A percentile compares a stretch with the other conserved stretches of the same genome.
Evolutionary conservation across 2,329 filamentous ascomycete genomes (phyloP).

Genomic region (Aspergillus ustus): DNA sequence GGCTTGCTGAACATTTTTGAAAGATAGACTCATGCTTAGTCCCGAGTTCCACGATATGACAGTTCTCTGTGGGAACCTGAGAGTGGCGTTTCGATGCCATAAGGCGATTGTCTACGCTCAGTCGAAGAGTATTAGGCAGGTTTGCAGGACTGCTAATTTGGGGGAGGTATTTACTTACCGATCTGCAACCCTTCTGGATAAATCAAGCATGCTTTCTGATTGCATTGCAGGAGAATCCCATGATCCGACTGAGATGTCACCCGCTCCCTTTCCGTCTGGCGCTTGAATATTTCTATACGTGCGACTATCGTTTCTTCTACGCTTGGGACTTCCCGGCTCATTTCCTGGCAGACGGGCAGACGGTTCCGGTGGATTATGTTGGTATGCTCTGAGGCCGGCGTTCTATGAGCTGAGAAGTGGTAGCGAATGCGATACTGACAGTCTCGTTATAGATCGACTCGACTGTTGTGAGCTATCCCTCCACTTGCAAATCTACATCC

Average conservation of each 20-base stretch:
- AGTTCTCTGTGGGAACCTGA: background rate
- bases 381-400: background rate
- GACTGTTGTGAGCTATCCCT: conserved; percentile 11
- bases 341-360: conserved; percentile 4
- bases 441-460: background rate
- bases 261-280: conserved; percentile 12
- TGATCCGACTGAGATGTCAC: background rate
- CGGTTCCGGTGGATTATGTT: conserved; percentile 1
- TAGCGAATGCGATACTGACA: background rate
- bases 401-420: background rate
- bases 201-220: background rate
- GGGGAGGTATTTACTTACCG: background rate
- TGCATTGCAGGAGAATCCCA: background rate
- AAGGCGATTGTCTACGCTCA: conserved; percentile 13
- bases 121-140: background rate
- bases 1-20: background rate
- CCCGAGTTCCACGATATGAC: conserved; percentile 1
- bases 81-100: conserved; percentile 4
- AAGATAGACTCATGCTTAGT: background rate
- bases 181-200: background rate
- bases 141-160: background rate
- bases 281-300: conserved; percentile 6
- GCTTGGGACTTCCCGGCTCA: conserved; percentile 1
- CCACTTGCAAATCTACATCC: conserved; percentile 6
- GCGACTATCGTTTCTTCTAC: conserved; percentile 7